These are phyloP conservation scores for Boletus coccyginus DNA, from an alignment of 768 basidiomycete species.

Conservation along the genomic window DNA sequence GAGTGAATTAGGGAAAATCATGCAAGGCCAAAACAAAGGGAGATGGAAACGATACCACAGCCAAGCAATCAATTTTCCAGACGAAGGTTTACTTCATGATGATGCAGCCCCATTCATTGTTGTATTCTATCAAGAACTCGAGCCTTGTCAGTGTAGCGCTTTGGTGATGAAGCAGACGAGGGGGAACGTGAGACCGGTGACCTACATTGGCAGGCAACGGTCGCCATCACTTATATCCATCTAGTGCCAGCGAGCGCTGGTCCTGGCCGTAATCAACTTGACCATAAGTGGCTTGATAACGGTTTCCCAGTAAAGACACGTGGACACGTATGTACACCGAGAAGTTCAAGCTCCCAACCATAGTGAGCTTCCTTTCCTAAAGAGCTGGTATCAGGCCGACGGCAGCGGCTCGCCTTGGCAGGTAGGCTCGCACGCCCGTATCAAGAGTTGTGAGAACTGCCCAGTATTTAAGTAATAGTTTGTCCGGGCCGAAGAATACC, in stretches of 20 bases:
- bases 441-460: neutral
- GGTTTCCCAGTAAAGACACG: neutral
- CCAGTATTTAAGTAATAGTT: neutral
- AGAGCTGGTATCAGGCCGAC: neutral
- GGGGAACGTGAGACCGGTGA: slow-evolving; percentile 18
- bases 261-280: slow-evolving; percentile 11
- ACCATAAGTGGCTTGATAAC: slow-evolving; percentile 1
- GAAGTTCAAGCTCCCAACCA: neutral
- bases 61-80: neutral
- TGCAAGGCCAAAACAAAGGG: neutral
- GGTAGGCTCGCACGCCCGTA: neutral
- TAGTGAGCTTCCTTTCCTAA: slow-evolving; percentile 1
- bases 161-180: slow-evolving; percentile 12
- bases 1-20: slow-evolving; percentile 2
- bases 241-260: neutral
- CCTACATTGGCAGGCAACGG: neutral
- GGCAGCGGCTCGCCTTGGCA: neutral
- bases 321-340: too few relatives aligned
- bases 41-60: slow-evolving; percentile 13
- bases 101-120: slow-evolving; percentile 10
- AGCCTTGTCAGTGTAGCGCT: slow-evolving; percentile 6
- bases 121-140: slow-evolving; percentile 10
- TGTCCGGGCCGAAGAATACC: too few relatives aligned
- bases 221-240: slow-evolving; percentile 14
- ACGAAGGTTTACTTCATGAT: slow-evolving; percentile 2